Percentiles rank a stretch among this genome's conserved stretches.
Conservation (phyloP, 73 alveolate species). For the Tetrahymena elliotti region DNA sequence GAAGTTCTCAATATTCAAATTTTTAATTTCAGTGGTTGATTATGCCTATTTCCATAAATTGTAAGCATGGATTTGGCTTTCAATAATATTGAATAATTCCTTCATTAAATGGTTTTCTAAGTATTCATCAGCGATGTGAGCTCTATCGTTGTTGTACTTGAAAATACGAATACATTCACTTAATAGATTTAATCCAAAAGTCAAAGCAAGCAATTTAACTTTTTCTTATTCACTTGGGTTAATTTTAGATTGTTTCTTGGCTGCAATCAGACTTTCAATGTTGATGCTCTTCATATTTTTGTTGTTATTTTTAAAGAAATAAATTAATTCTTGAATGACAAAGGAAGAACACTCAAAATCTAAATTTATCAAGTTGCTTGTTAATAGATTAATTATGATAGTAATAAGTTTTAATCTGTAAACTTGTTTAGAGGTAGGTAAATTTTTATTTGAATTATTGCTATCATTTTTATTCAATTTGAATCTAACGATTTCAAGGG, state of each 20-base stretch:
- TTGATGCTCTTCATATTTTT: background rate
- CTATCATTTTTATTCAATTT: slow-evolving; percentile 11
- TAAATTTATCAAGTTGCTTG: slow-evolving; percentile 35
- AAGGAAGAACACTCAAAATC: slow-evolving; percentile 4
- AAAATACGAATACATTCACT: slow-evolving; percentile 41
- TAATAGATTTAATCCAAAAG: slow-evolving; percentile 41
- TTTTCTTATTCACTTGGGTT: background rate
- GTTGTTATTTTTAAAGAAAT: background rate
- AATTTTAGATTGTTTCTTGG: background rate
- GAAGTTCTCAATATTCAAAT: slow-evolving; percentile 26
- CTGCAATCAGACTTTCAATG: background rate
- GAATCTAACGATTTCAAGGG: slow-evolving; percentile 35
- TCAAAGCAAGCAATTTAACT: slow-evolving; percentile 15
- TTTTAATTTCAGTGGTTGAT: background rate
- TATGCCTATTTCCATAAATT: slow-evolving; percentile 20
- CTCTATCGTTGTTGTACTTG: slow-evolving; percentile 27
- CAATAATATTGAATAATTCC: slow-evolving; percentile 37
- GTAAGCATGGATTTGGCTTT: slow-evolving; percentile 30
- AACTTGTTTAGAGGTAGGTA: background rate
- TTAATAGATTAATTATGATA: slow-evolving; percentile 41
- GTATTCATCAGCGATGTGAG: slow-evolving; percentile 8
- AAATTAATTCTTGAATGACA: slow-evolving; percentile 5
- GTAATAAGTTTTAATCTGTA: slow-evolving; percentile 48
- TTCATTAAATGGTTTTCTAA: slow-evolving; percentile 11
- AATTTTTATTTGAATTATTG: slow-evolving; percentile 15